These are phyloP conservation scores for Camelina neglecta DNA, from an alignment of 345 rosid species.

Conservation along the genomic window DNA sequence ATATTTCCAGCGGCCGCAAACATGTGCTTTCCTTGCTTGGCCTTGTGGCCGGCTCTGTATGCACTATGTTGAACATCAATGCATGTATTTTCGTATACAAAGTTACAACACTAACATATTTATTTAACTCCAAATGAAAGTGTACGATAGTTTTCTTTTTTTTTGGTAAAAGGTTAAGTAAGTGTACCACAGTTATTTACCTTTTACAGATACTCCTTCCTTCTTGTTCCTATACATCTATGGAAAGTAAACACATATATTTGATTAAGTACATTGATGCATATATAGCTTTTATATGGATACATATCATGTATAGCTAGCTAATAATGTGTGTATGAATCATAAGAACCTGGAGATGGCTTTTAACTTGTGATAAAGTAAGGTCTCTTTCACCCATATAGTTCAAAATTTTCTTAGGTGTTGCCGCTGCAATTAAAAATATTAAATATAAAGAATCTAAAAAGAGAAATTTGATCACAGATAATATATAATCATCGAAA, in stretches of 20 bases:
- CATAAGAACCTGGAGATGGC: slow-evolving; percentile 66
- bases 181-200: slow-evolving; percentile 2
- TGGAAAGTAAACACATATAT: background rate
- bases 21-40: no score
- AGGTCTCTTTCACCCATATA: slow-evolving; percentile 59
- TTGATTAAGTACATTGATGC: background rate
- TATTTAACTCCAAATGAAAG: background rate
- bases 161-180: no score
- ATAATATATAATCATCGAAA: background rate
- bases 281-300: no score
- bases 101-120: background rate
- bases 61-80: background rate
- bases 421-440: slow-evolving; percentile 53
- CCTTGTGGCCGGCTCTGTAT: no score
- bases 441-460: background rate
- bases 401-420: slow-evolving; percentile 55
- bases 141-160: no score
- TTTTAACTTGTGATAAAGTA: slow-evolving; percentile 69
- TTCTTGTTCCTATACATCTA: slow-evolving; percentile 36
- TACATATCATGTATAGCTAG: no score
- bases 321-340: background rate
- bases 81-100: background rate
- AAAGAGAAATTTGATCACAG: background rate
- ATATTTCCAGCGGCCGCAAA: no score
- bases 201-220: background rate